Conservation (phyloP, 2,329 filamentous ascomycete genomes). For the Penicillium sp. region DNA sequence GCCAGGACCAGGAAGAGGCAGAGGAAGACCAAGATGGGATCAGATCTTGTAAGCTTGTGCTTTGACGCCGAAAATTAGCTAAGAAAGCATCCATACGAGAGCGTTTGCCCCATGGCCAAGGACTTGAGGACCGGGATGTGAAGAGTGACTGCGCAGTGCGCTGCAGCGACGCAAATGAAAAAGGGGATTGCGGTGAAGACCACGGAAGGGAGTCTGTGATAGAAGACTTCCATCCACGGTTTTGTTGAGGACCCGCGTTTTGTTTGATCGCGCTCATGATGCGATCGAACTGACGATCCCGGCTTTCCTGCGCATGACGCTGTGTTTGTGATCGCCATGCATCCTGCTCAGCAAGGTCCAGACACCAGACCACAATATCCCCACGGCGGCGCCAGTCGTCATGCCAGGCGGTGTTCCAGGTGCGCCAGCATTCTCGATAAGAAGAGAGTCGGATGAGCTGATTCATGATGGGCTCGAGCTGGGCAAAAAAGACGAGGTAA, state of each 20-base stretch:
- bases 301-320: slow-evolving; percentile 21
- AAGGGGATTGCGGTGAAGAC: slow-evolving; percentile 3
- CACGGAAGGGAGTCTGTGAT: slow-evolving; percentile 3
- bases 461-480: slow-evolving; percentile 54
- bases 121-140: slow-evolving; percentile 7
- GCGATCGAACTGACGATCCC: slow-evolving; percentile 37
- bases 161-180: slow-evolving; percentile 20
- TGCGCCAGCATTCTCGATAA: slow-evolving; percentile 60
- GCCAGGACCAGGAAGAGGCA: slow-evolving; percentile 1
- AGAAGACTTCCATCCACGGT: slow-evolving; percentile 12
- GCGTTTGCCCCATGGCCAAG: slow-evolving; percentile 17
- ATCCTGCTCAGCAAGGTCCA: slow-evolving; percentile 38
- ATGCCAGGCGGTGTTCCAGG: slow-evolving; percentile 63
- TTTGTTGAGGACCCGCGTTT: slow-evolving; percentile 18
- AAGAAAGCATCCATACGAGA: slow-evolving; percentile 8
- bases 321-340: slow-evolving; percentile 35
- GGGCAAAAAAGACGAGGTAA: slow-evolving; percentile 57
- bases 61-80: slow-evolving; percentile 1
- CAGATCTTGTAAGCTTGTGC: slow-evolving; percentile 5
- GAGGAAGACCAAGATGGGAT: slow-evolving; percentile 5
- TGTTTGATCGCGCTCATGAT: slow-evolving; percentile 35
- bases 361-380: slow-evolving; percentile 64
- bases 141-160: slow-evolving; percentile 12
- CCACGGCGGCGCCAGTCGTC: slow-evolving; percentile 62
- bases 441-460: slow-evolving; percentile 44